phyloP scores from a whole-genome alignment of 495 filamentous ascomycete genomes.

The Parathielavia hyrcaniae region DNA sequence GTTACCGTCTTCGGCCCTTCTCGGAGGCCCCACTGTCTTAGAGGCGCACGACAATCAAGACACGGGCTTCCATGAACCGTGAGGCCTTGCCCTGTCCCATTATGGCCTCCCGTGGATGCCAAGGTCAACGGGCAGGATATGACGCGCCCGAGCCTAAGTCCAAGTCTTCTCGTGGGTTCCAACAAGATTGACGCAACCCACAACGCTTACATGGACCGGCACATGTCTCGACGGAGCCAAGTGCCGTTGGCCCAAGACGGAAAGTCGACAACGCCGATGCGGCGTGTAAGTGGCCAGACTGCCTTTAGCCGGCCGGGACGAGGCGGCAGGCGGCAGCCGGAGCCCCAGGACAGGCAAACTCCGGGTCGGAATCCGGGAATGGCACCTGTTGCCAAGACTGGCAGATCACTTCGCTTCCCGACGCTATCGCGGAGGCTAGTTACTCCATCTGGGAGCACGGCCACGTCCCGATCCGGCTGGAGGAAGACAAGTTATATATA shows the following conservation, averaged over 20 bases:
- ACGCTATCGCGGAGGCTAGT: constrained; percentile 7
- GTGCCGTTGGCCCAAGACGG: constrained; percentile 14
- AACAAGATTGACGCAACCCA: constrained; percentile 19
- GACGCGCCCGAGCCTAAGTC: background rate
- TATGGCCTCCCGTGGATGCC: no score
- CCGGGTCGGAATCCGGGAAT: constrained; percentile 16
- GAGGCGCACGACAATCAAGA: no score
- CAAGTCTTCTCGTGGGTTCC: background rate
- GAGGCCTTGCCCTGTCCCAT: no score
- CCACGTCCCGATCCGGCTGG: background rate
- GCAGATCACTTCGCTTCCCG: background rate
- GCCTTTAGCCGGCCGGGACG: constrained; percentile 24
- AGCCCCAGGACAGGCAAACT: constrained; percentile 5
- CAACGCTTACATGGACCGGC: constrained; percentile 2
- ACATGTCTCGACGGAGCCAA: constrained; percentile 5
- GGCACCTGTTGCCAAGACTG: constrained; percentile 13
- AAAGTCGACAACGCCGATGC: constrained; percentile 11
- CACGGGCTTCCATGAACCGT: no score
- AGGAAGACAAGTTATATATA: background rate
- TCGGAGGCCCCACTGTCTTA: no score
- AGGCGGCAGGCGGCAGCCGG: constrained; percentile 17
- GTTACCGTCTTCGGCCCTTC: no score
- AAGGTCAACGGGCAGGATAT: background rate
- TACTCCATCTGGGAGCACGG: constrained; percentile 19
- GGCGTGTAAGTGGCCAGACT: constrained; percentile 13